These are phyloP conservation scores for Pichia cactophila DNA, from an alignment of 1,139 yeast species.

Conservation along the genomic window DNA sequence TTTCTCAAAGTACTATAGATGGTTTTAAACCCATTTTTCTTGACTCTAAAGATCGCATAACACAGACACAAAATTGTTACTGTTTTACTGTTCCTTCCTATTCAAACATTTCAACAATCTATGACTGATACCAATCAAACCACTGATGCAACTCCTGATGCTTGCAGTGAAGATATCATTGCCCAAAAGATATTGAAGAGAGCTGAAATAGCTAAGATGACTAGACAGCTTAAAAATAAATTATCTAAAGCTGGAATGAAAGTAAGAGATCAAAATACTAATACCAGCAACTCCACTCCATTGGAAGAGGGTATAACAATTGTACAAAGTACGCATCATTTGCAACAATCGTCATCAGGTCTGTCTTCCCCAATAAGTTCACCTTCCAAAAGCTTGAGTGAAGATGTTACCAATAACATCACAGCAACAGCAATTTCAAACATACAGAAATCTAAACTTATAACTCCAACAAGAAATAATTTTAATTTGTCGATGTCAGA, in stretches of 20 bases:
- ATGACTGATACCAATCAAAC: background rate
- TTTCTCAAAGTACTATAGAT: background rate
- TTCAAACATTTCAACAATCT: background rate
- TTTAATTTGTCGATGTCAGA: constrained; percentile 6
- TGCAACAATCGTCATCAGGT: constrained; percentile 10
- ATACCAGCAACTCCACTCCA: background rate
- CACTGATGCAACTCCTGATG: background rate
- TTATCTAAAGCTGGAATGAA: constrained; percentile 33
- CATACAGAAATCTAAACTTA: constrained; percentile 12
- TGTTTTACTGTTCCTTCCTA: background rate
- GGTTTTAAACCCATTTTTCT: background rate
- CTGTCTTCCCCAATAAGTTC: constrained; percentile 14
- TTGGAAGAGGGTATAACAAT: background rate
- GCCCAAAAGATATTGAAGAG: constrained; percentile 35
- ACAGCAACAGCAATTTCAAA: constrained; percentile 17
- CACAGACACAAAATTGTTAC: background rate
- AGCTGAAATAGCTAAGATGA: constrained; percentile 35
- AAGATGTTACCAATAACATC: constrained; percentile 14
- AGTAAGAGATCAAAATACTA: constrained; percentile 23
- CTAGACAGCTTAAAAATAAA: constrained; percentile 33
- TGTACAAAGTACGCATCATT: background rate
- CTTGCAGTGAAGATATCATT: constrained; percentile 29
- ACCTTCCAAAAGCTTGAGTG: constrained; percentile 13
- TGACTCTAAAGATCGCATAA: background rate
- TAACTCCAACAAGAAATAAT: constrained; percentile 8